phyloP scores from a whole-genome alignment of 2,329 filamentous ascomycete species.

The Alternaria rosae region DNA sequence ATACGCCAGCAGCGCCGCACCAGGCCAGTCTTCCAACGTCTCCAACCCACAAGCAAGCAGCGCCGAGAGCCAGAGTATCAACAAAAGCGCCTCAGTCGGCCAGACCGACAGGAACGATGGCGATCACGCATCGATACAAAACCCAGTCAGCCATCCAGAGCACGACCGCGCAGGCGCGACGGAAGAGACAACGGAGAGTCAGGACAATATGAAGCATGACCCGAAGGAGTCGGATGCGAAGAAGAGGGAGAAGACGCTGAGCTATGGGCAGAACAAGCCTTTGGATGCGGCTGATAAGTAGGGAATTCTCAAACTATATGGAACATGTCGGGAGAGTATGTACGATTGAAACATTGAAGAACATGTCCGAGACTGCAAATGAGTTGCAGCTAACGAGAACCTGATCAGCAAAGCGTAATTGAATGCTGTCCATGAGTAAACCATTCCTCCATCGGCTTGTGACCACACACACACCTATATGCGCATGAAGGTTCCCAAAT shows the following conservation, averaged over 20 bases:
- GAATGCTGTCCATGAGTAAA: neutral
- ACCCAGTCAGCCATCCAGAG: constrained; percentile 20
- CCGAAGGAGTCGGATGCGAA: constrained; percentile 24
- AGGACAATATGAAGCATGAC: constrained; percentile 27
- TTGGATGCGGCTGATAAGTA: constrained; percentile 23
- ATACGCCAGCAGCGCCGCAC: constrained; percentile 11
- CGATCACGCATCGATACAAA: constrained; percentile 16
- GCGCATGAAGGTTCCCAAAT: neutral
- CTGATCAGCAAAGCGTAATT: neutral
- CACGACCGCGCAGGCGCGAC: constrained; percentile 12
- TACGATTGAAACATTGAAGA: no score
- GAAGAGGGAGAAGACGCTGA: constrained; percentile 25
- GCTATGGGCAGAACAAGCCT: constrained; percentile 24
- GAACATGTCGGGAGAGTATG: no score
- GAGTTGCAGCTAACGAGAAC: no score
- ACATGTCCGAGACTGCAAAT: no score
- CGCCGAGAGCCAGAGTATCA: constrained; percentile 19
- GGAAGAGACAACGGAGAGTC: constrained; percentile 24
- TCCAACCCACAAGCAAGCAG: constrained; percentile 19
- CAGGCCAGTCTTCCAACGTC: constrained; percentile 22
- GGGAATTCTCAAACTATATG: neutral
- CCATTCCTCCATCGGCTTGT: neutral
- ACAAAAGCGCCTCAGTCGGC: constrained; percentile 18
- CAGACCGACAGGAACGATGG: constrained; percentile 9
- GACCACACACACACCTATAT: no score